Evolutionary conservation across 2,329 filamentous ascomycete species (phyloP).

Genomic region (Septoria petroselini): DNA sequence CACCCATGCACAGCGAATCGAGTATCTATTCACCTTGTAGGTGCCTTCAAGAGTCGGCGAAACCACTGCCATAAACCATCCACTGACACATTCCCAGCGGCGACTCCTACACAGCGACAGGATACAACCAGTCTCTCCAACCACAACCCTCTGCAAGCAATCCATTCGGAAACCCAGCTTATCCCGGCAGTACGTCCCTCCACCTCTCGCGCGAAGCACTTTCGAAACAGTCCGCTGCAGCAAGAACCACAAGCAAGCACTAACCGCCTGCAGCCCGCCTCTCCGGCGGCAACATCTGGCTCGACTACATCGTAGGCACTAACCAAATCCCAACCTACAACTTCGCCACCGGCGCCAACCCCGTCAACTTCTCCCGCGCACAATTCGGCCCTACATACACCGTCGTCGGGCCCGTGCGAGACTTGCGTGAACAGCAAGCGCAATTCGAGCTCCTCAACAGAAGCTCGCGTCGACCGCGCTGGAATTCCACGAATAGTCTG

Average conservation of each 20-base stretch:
- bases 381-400: conserved; percentile 4
- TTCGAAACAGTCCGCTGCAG: no score
- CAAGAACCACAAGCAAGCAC: no score
- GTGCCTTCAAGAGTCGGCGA: no score
- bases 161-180: conserved; percentile 12
- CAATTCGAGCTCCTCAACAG: conserved; percentile 4
- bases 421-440: conserved; percentile 11
- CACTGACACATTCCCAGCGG: background rate
- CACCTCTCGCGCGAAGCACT: no score
- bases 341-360: conserved; percentile 8
- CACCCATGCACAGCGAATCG: no score
- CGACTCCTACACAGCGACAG: conserved; percentile 3
- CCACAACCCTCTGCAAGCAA: background rate
- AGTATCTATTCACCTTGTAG: no score
- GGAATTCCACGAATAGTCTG: conserved; percentile 16
- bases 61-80: no score
- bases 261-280: background rate
- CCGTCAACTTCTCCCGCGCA: conserved; percentile 8
- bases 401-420: conserved; percentile 1
- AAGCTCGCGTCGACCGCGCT: background rate
- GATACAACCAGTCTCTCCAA: background rate
- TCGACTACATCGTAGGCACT: conserved; percentile 6
- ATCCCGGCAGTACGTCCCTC: conserved; percentile 3
- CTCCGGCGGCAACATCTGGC: conserved; percentile 14
- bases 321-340: conserved; percentile 10